Evolutionary conservation across 2,329 filamentous ascomycete species (phyloP), one percentile per base, ranked within the genome.

Genomic region (Clonostachys sp.): DNA sequence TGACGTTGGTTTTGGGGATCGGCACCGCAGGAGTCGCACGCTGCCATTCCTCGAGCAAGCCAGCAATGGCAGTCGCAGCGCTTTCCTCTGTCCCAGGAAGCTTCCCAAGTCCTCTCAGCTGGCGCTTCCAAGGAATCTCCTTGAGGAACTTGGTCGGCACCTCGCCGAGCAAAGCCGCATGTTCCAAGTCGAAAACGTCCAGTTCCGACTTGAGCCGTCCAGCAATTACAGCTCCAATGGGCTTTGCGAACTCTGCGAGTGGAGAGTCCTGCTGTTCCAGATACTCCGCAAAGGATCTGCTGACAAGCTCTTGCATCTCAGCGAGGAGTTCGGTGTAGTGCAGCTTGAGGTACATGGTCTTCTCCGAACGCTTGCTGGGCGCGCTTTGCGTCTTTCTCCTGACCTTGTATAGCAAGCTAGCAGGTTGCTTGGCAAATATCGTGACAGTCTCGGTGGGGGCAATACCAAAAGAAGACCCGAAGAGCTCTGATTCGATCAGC

Each of bases 391-490:
- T 47, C 49, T 80, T 86, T 39, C 81, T 78, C 0, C 66, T 81
- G 46, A 96, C 86, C 59, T 85, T 89, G 69, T 95, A 96, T 1
- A 92, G 71, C 10, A 96, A 66, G 13, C 86, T 88, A 2, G 89
- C 86, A 1, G 92, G 89, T 57, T 96, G 89, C 53, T 86, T 86
- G 0, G 86, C 81, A 56, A 92, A 95, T 5, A 96, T 77, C 42
- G 85, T 71, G 14, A 89, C 68, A 16, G 70, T 72, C 46, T 66
- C 75, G 55, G 64, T 67, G 7, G 80, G 71, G 4, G 75, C 62
- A 6, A 77, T 66, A 0, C 82, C 80, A 53, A 82, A 85, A 16
- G 80, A 70, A 0, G 87, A 80, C 13, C 81, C 75, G 51, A 88
- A 92, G 1, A 84, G 67, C 2, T 86, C 81, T 0, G 89, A 91